Conservation (phyloP, 345 rosid species). For the Citrus maxima region DNA sequence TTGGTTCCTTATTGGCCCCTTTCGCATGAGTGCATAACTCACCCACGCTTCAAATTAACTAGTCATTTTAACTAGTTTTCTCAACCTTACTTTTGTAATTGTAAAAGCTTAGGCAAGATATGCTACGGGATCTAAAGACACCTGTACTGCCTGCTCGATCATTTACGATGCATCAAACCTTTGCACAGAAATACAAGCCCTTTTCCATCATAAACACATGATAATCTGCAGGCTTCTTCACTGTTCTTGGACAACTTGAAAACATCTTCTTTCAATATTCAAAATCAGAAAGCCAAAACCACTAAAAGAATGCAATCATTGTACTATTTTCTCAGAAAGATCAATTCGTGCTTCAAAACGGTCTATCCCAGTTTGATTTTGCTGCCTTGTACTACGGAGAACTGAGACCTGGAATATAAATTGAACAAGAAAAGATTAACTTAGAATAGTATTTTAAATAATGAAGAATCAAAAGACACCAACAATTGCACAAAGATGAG, state of each 20-base stretch:
- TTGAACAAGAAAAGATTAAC: background rate
- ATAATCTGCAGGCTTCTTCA: background rate
- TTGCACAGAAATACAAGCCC: background rate
- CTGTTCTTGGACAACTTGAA: background rate
- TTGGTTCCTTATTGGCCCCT: no score
- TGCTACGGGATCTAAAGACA: background rate
- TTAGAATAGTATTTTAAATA: background rate
- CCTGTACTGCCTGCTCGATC: background rate
- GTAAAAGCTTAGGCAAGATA: background rate
- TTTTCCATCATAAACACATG: background rate
- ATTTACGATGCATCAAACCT: background rate
- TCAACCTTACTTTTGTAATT: no score
- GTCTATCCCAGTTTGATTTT: slow-evolving; percentile 34
- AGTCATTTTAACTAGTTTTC: background rate
- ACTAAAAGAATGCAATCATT: background rate
- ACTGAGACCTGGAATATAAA: slow-evolving; percentile 57
- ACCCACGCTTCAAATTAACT: no score
- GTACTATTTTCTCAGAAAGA: slow-evolving; percentile 31
- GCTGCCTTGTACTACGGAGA: slow-evolving; percentile 51
- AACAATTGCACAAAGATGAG: background rate
- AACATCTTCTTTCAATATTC: background rate
- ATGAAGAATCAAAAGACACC: background rate
- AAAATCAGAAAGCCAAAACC: background rate
- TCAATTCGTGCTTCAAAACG: slow-evolving; percentile 87
- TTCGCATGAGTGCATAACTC: no score